Evolutionary conservation across 129 eudicot genomes (phyloP).

Genomic region (Cynara cardunculus): DNA sequence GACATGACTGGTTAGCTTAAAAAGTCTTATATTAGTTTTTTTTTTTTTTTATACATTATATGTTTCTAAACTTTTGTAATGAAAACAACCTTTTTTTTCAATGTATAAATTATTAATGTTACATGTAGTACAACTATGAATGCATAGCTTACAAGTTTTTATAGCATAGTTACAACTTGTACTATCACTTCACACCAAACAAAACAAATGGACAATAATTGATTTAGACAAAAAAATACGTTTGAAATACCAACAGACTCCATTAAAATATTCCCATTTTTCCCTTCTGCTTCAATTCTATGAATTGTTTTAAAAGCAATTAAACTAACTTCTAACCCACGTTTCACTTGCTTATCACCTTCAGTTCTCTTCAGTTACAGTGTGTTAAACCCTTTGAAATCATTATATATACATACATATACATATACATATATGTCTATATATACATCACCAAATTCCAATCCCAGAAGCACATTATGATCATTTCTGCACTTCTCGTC

Average conservation of each 20-base stretch:
- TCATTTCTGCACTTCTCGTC: background rate
- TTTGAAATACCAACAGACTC: constrained; percentile 30
- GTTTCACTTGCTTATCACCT: constrained; percentile 17
- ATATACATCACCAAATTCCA: background rate
- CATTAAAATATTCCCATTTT: constrained; percentile 18
- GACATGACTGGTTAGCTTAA: too few species aligned
- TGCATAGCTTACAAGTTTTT: constrained; percentile 15
- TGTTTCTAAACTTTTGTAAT: too few species aligned
- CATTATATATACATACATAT: background rate
- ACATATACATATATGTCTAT: background rate
- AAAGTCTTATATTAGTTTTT: too few species aligned
- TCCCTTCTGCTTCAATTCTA: constrained; percentile 13
- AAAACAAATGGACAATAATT: constrained; percentile 4
- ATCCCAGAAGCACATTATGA: background rate
- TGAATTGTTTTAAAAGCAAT: constrained; percentile 31
- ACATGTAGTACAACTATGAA: background rate
- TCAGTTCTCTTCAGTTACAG: background rate
- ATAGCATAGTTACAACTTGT: background rate
- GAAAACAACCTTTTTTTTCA: background rate
- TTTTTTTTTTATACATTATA: too few species aligned
- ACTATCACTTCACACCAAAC: constrained; percentile 30
- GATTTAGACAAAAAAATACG: constrained; percentile 18
- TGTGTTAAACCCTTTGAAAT: background rate
- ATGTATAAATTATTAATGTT: background rate
- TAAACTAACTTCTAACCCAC: constrained; percentile 25